Base-by-base conservation (phyloP, 176 grass and related monocot species). In the Oryza punctata region DNA sequence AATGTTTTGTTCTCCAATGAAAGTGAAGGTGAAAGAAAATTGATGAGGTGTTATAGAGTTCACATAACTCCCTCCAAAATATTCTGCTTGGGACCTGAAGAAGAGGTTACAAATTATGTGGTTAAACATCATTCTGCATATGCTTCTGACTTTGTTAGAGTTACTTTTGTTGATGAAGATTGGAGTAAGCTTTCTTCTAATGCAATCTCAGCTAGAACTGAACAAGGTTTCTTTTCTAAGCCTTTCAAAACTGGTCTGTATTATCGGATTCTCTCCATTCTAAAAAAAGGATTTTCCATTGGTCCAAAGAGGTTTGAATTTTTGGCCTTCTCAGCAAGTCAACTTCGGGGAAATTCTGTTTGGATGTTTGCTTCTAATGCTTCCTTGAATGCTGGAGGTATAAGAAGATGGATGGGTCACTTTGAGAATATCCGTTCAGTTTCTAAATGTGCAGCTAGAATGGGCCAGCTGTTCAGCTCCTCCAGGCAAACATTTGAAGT, bases 281-380 rank as follows among this genome's bases (percentile, higher is more conserved):
- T 98, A 65, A 93, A 86, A 84, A 85, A 95, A 75, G 96, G 93
- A 37, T 83, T 98, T 90, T 75, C 35, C 67, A 91, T 95, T 63
- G 89, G 96, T 40, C 82, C 66, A 41, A 95, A 98, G 87, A 98
- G 94, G 15, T 98, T 90, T 25, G 93, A 98, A 71, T 98, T 98
- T 85, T 87, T 98, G 93, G 89, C 91, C 67, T 98, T 98, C 87
- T 98, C 96, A 73, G 96, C 96, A 67, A 98, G 96, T 84, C 96
- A 98, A 60, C 94, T 98, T 88, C 83, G 96, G 60, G 78, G 86
- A 12, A 95, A 85, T 94, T 98, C 96, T 78, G 85, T 94, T 89
- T 98, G 96, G 96, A 98, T 98, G 96, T 96, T 98, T 95, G 91
- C 93, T 74, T 94, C 96, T 37, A 98, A 94, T 85, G 64, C 85